Conservation (phyloP, 352 stramenopile genomes). For the Phytophthora tubulina region DNA sequence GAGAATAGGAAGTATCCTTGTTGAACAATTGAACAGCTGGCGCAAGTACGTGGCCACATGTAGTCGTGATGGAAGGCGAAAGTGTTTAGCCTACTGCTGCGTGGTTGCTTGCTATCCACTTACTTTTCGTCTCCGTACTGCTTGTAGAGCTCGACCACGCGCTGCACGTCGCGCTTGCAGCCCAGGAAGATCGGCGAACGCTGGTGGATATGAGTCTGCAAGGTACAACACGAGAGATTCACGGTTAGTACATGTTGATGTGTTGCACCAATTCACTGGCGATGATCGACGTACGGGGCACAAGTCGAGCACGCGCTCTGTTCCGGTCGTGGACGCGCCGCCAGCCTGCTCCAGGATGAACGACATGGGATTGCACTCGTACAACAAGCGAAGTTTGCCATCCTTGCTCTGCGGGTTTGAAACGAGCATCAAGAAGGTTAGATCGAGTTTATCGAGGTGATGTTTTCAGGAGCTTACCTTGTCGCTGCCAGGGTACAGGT, state of each 20-base stretch:
- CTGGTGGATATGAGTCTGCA: slow-evolving; percentile 94
- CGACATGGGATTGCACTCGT: slow-evolving; percentile 99
- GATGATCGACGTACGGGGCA: slow-evolving; percentile 70
- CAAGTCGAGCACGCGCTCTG: slow-evolving; percentile 94
- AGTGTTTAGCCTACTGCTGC: not conserved
- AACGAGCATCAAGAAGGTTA: slow-evolving; percentile 8
- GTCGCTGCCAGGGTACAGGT: slow-evolving; percentile 96
- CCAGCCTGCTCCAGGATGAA: slow-evolving; percentile 98
- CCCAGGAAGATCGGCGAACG: slow-evolving; percentile 98
- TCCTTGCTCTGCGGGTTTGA: slow-evolving; percentile 53
- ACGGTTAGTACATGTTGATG: slow-evolving; percentile 17
- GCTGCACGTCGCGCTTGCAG: slow-evolving; percentile 86
- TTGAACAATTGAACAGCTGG: slow-evolving; percentile 12
- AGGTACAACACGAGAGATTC: slow-evolving; percentile 7
- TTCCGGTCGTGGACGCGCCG: slow-evolving; percentile 95
- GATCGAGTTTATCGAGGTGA: slow-evolving; percentile 20
- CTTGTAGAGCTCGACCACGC: slow-evolving; percentile 80
- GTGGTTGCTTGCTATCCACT: slow-evolving; percentile 7
- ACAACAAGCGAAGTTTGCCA: slow-evolving; percentile 97
- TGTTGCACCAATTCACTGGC: slow-evolving; percentile 13
- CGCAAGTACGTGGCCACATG: slow-evolving; percentile 31
- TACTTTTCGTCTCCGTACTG: slow-evolving; percentile 42
- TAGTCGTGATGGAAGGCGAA: not conserved
- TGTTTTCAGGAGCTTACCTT: slow-evolving; percentile 63
- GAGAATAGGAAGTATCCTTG: not conserved